A percentile compares a stretch with the other conserved stretches of the same genome.
These are phyloP conservation scores for Nicotiana undulata DNA, from an alignment of 257 asterid species.

Conservation along the genomic window DNA sequence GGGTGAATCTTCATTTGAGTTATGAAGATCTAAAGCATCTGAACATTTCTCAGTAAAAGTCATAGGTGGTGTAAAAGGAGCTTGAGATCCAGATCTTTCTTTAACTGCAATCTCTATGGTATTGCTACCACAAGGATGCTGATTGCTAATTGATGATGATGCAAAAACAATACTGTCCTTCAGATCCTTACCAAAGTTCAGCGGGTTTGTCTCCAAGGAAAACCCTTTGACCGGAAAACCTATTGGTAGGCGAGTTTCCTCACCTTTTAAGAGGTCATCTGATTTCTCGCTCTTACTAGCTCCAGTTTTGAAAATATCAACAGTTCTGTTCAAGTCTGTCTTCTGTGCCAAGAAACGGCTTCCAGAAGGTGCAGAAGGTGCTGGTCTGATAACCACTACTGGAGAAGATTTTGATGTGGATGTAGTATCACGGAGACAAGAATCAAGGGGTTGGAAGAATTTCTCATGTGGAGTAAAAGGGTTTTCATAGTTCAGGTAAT, in stretches of 20 bases:
- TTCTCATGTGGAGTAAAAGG: conserved; percentile 28
- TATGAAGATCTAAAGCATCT: conserved; percentile 57
- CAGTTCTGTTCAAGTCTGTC: conserved; percentile 23
- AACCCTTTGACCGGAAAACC: conserved; percentile 25
- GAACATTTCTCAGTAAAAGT: conserved; percentile 35
- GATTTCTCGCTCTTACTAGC: conserved; percentile 20
- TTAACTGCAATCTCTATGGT: conserved; percentile 12
- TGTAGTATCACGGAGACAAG: conserved; percentile 29
- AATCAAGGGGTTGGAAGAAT: conserved; percentile 22
- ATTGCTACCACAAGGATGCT: conserved; percentile 20
- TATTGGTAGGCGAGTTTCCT: conserved; percentile 25
- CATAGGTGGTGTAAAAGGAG: conserved; percentile 28
- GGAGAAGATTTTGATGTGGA: conserved; percentile 48
- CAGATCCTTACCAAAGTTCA: conserved; percentile 28
- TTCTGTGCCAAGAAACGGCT: conserved; percentile 17
- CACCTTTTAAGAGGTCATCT: conserved; percentile 26
- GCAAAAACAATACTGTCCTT: conserved; percentile 6
- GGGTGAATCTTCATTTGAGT: conserved; percentile 77
- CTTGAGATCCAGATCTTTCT: conserved; percentile 30
- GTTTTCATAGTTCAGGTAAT: conserved; percentile 21
- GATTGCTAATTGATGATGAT: not conserved
- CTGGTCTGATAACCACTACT: conserved; percentile 70
- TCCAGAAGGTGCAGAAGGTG: conserved; percentile 40
- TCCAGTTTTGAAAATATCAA: conserved; percentile 19
- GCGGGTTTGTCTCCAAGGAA: conserved; percentile 23